phyloP scores from a whole-genome alignment of 495 filamentous ascomycete species.

The Immersiella caudata region DNA sequence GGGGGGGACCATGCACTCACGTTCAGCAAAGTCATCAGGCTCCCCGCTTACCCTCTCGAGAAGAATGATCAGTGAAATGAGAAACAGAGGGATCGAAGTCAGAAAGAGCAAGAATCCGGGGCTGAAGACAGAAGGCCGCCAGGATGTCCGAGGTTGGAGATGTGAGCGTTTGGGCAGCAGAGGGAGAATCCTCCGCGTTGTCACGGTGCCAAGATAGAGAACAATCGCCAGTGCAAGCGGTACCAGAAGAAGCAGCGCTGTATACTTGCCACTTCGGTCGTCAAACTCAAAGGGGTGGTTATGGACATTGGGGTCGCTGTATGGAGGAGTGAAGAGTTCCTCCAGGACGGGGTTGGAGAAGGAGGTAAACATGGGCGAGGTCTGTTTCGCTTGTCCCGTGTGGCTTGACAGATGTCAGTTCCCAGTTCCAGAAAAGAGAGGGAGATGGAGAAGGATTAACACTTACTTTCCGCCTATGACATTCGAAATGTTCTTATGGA shows the following conservation, averaged over 20 bases:
- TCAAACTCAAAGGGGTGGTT: not conserved
- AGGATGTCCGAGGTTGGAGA: not conserved
- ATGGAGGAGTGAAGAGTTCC: constrained; percentile 7
- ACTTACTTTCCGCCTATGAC: constrained; percentile 8
- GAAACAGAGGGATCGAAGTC: not conserved
- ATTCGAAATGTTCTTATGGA: constrained; percentile 7
- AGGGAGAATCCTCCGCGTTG: not conserved
- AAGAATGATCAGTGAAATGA: not conserved
- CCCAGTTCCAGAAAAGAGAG: not conserved
- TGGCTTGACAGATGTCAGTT: not conserved
- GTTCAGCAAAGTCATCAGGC: not conserved
- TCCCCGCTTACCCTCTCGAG: not conserved
- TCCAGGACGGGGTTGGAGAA: not conserved
- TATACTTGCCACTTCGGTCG: not conserved
- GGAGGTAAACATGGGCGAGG: not conserved
- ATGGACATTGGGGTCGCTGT: not conserved
- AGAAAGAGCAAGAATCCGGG: constrained; percentile 1
- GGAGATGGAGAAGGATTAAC: not conserved
- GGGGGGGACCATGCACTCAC: not conserved
- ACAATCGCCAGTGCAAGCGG: not conserved
- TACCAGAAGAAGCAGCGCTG: not conserved
- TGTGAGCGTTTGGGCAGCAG: not conserved
- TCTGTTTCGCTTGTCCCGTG: not conserved
- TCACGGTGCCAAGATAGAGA: not conserved
- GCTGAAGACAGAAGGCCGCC: constrained; percentile 13